Base-by-base conservation (phyloP, 1,139 yeast species). In the Hyphopichia buzzinii region DNA sequence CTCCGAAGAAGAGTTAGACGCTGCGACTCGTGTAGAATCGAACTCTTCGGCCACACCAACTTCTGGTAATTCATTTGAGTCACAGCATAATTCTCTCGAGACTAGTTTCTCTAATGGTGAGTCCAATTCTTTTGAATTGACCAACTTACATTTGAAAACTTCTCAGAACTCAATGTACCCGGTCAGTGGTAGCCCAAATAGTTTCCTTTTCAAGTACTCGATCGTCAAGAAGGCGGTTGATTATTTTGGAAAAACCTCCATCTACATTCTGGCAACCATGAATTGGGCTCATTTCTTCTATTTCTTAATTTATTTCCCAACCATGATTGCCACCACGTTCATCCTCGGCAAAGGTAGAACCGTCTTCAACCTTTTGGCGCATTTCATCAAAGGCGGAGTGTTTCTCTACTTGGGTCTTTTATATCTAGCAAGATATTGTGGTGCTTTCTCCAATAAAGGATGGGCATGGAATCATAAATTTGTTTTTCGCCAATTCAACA, bases 361-460 rank as follows among this genome's bases (percentile, higher is more conserved):
- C 15, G 82, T 90, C 5, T 92, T 85, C 64, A 89, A 87, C 53
- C 63, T 92, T 37, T 72, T 90, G 42, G 98, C 98, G 2, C 98
- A 92, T 60, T 87, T 88, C 71, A 90, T 92, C 57, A 92, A 92
- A 61, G 98, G 98, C 40, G 95, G 94, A 11, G 92, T 92, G 3
- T 90, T 92, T 57, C 74, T 88, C 44, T 49, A 74, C 3, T 67
- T 84, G 35, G 98, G 98, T 8, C 42, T 90, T 6, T 59, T 89
- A 13, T 75, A 95, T 12, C 69, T 92, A 34, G 84, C 89, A 3
- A 77, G 97, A 48, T 90, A 87, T 59, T 79, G 89, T 49, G 98
- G 98, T 3, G 86, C 83, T 10, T 86, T 84, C 51, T 57, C 74
- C 25, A 70, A 74, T 40, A 67, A 73, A 41, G 97, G 98, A 16